phyloP scores from a whole-genome alignment of 208 protist genomes.

The Acanthamoeba comandoni region DNA sequence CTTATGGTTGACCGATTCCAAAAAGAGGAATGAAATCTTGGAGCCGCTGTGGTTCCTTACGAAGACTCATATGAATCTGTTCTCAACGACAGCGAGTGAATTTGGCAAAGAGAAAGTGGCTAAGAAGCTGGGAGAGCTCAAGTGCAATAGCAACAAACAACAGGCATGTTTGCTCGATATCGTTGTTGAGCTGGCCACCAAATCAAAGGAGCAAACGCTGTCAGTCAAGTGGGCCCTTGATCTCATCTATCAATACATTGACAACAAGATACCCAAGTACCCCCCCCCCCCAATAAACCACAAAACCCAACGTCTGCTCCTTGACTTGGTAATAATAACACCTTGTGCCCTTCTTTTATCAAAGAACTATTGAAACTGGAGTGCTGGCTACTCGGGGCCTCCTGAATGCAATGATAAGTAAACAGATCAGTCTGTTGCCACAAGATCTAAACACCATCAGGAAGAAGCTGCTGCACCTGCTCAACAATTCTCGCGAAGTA shows the following conservation, averaged over 20 bases:
- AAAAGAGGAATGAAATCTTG: conserved; percentile 38
- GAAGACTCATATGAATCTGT: conserved; percentile 65
- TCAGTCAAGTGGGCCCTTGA: conserved; percentile 59
- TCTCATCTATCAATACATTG: conserved; percentile 63
- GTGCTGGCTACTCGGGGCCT: neutral
- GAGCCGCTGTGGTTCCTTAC: conserved; percentile 55
- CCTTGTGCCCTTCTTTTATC: neutral
- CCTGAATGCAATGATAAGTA: neutral
- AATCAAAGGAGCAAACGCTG: conserved; percentile 56
- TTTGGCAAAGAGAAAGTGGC: conserved; percentile 70
- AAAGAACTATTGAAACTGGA: conserved; percentile 44
- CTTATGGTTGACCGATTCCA: conserved; percentile 54
- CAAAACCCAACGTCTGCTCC: neutral
- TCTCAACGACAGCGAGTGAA: conserved; percentile 45
- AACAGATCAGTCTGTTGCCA: conserved; percentile 8
- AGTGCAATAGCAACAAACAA: conserved; percentile 34
- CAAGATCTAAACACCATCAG: conserved; percentile 65
- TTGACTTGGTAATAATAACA: no score
- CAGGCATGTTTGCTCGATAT: conserved; percentile 64
- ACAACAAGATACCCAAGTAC: conserved; percentile 69
- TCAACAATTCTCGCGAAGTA: conserved; percentile 72
- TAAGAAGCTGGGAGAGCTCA: conserved; percentile 60
- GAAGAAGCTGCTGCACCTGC: conserved; percentile 70
- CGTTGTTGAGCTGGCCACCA: conserved; percentile 33
- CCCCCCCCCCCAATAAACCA: neutral